A percentile compares a stretch with the other conserved stretches of the same genome.
Evolutionary conservation across 2,329 filamentous ascomycete species (phyloP).

Genomic region (Penicillium nordicum): DNA sequence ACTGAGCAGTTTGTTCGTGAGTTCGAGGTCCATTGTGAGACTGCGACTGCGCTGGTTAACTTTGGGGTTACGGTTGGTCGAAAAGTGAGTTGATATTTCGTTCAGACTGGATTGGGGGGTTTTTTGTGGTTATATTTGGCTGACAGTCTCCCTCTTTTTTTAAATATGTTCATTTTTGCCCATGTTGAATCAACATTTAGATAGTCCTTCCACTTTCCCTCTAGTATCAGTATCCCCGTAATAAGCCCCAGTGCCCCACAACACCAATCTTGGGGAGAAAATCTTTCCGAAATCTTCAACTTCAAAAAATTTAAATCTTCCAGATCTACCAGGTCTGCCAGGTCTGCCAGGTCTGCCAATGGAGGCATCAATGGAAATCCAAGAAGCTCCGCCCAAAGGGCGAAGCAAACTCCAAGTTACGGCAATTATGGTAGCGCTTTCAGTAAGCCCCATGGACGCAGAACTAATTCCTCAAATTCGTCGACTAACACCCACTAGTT

Average conservation of each 20-base stretch:
- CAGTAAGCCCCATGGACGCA: slow-evolving; percentile 16
- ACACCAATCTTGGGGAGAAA: background rate
- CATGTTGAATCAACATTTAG: background rate
- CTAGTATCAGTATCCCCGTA: too few relatives aligned
- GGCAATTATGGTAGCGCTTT: slow-evolving; percentile 28
- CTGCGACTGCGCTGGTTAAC: slow-evolving; percentile 17
- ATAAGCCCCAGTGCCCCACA: background rate
- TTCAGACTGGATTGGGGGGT: background rate
- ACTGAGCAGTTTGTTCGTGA: slow-evolving; percentile 13
- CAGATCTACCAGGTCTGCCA: too few relatives aligned
- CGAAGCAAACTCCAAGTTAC: slow-evolving; percentile 24
- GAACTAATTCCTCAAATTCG: background rate
- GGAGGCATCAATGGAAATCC: slow-evolving; percentile 12
- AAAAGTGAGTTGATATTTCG: slow-evolving; percentile 4
- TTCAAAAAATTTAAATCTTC: background rate
- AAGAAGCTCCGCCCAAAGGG: slow-evolving; percentile 7
- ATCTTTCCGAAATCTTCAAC: background rate
- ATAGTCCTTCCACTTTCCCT: too few relatives aligned
- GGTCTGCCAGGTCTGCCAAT: background rate
- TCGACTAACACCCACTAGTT: slow-evolving; percentile 18
- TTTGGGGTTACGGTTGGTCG: slow-evolving; percentile 18
- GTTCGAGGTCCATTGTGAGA: slow-evolving; percentile 16
- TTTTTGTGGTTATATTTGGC: too few relatives aligned
- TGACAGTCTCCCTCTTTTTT: background rate
- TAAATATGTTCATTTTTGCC: too few relatives aligned